Base-by-base conservation (phyloP, 2,329 filamentous ascomycete species). In the Paramyrothecium sp. region DNA sequence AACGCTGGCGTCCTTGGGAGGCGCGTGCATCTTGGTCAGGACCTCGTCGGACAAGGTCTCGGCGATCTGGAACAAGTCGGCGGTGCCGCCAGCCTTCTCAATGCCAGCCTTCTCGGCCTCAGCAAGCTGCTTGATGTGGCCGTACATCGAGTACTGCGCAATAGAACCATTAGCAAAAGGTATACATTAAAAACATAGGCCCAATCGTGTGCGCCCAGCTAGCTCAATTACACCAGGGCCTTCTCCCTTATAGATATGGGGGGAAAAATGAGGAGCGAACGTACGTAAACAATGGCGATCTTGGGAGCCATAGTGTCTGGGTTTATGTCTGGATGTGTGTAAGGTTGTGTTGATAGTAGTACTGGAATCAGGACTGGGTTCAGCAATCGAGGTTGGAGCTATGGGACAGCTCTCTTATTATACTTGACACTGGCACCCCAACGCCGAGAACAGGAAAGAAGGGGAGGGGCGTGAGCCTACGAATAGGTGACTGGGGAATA, bases 51-150 rank as follows among this genome's bases (percentile, higher is more conserved):
- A 69, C 51, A 99, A 91, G 17, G 95, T 98, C 83, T 99, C 95
- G 56, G 86, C 75, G 71, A 98, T 81, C 87, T 96, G 92, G 85
- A 81, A 97, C 71, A 98, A 73, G 69, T 94, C 90, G 76, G 81
- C 92, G 49, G 81, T 78, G 63, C 93, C 93, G 63, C 95, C 95
- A 62, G 92, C 92, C 70, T 89, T 86, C 79, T 93, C 89, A 70
- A 97, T 91, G 72, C 95, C 95, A 70, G 84, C 87, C 83, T 93
- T 90, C 82, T 98, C 93, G 62, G 92, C 92, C 75, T 95, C 87
- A 69, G 94, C 95, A 68, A 97, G 76, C 72, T 87, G 78, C 77
- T 83, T 80, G 77, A 97, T 89, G 79, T 97, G 93, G 78, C 95
- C 94, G 79, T 95, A 96, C 85, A 92, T 90, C 65, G 92, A 96